Evolutionary conservation across 805 yeast genomes (phyloP), one percentile per base, ranked within the genome.

Genomic region (Starmerella powellii): DNA sequence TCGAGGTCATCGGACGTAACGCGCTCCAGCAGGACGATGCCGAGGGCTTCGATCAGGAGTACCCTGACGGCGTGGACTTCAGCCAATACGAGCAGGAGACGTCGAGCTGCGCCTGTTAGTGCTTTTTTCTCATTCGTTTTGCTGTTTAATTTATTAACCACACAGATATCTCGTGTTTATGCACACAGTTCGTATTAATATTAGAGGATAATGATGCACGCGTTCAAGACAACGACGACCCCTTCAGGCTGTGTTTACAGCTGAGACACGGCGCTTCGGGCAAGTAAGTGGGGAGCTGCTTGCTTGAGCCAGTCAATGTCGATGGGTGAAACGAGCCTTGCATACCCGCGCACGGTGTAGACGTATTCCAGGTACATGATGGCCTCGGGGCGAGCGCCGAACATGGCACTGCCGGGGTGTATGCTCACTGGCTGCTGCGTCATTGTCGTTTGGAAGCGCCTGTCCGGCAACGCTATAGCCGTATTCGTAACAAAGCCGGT

Each of bases 321-420:
- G 20, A 91, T 71, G 13, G 80, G 76, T 37, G 86, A 78, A n/a
- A 87, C 94, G 48, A 70, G 79, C 53, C 98, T 70, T 0, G 94
- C 97, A 56, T 87, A 91, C 1, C 95, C 94, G 59, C 85, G 85
- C 12, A 87, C 73, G 1, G 98, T 91, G 59, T 73, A 88, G 13
- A 91, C 96, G 58, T 83, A 87, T 62, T 91, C 98, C 29, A 86
- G 77, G 64, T 85, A 91, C 93, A 91, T 79, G 41, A 91, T 77
- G 1, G 93, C 94, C 51, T 88, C 94, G 34, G 76, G 68, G 51
- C 74, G 72, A 50, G 73, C 72, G 6, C 95, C 95, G 62, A 88
- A 91, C 31, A 91, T 63, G 60, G 82, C 63, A 0, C 95, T 84
- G 0, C 94, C 81, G 0, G 97, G 97, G 57, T 88, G 97, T 10